Conservation (phyloP, 106 monocot species). For the Dioscorea dumetorum region DNA sequence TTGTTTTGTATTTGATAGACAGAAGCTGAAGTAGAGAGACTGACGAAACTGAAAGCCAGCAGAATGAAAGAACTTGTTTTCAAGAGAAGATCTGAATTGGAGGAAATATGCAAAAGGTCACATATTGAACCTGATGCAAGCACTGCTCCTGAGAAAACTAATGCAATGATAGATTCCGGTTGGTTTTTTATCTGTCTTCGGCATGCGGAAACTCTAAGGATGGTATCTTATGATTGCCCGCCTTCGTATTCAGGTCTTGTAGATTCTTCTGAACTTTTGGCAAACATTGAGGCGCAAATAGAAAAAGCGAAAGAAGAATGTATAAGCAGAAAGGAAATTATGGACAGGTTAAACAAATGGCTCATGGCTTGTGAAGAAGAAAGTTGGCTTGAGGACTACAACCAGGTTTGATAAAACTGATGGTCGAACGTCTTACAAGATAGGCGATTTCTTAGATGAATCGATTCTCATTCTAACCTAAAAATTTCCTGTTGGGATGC, state of each 20-base stretch:
- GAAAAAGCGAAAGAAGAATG: conserved; percentile 64
- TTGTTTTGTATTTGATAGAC: conserved; percentile 25
- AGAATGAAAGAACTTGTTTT: conserved; percentile 89
- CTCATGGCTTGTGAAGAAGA: conserved; percentile 85
- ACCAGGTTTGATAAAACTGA: conserved; percentile 29
- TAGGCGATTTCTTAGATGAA: neutral
- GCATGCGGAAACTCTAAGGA: neutral
- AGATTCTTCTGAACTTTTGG: conserved; percentile 78
- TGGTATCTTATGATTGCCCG: neutral
- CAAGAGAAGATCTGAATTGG: conserved; percentile 65
- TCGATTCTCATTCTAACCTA: conserved; percentile 3
- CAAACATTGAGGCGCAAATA: conserved; percentile 81
- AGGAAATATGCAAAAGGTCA: conserved; percentile 75
- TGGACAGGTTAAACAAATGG: conserved; percentile 86
- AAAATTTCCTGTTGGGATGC: conserved; percentile 3
- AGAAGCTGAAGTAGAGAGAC: conserved; percentile 71
- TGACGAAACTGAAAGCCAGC: conserved; percentile 79
- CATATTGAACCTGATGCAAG: conserved; percentile 83
- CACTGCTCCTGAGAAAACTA: conserved; percentile 69
- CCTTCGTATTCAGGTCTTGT: conserved; percentile 49
- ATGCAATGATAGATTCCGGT: conserved; percentile 89
- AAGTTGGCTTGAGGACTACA: conserved; percentile 91
- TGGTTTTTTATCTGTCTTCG: neutral
- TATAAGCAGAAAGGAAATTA: conserved; percentile 77
- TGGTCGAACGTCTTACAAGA: no score